Evolutionary conservation across 805 yeast genomes (phyloP).

Genomic region (Wickerhamiella lipophila): DNA sequence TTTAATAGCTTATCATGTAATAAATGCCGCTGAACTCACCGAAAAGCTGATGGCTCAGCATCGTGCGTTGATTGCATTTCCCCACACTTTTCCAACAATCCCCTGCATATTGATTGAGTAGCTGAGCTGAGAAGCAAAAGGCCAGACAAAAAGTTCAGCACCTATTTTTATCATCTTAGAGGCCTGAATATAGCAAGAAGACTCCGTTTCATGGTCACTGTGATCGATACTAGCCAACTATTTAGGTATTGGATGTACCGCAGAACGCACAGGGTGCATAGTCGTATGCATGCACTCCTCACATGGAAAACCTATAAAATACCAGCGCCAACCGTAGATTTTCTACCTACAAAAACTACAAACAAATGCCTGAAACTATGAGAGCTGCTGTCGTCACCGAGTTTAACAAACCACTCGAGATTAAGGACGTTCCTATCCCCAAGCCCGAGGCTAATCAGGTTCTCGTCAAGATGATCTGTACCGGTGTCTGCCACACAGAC

Average conservation of each 20-base stretch:
- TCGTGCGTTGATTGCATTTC: neutral
- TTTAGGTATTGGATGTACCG: too few relatives aligned
- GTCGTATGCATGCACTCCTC: slow-evolving; percentile 2
- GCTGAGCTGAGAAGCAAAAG: neutral
- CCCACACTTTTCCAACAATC: neutral
- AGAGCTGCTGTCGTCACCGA: slow-evolving; percentile 59
- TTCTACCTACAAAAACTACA: neutral
- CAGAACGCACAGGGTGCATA: neutral
- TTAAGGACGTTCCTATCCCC: slow-evolving; percentile 71
- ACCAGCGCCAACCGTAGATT: too few relatives aligned
- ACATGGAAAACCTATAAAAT: neutral
- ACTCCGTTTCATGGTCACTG: too few relatives aligned
- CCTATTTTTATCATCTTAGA: too few relatives aligned
- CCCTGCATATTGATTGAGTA: neutral
- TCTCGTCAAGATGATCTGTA: slow-evolving; percentile 67
- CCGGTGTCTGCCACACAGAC: slow-evolving; percentile 92
- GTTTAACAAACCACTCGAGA: slow-evolving; percentile 48
- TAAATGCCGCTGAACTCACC: too few relatives aligned
- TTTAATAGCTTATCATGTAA: too few relatives aligned
- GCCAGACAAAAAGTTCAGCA: neutral
- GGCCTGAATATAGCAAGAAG: too few relatives aligned
- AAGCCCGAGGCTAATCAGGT: slow-evolving; percentile 64
- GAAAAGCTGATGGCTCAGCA: neutral
- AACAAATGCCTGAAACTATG: slow-evolving; percentile 19
- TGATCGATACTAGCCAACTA: too few relatives aligned